phyloP scores from a whole-genome alignment of 2,329 filamentous ascomycete species.

The Sarocladium brachiariae region DNA sequence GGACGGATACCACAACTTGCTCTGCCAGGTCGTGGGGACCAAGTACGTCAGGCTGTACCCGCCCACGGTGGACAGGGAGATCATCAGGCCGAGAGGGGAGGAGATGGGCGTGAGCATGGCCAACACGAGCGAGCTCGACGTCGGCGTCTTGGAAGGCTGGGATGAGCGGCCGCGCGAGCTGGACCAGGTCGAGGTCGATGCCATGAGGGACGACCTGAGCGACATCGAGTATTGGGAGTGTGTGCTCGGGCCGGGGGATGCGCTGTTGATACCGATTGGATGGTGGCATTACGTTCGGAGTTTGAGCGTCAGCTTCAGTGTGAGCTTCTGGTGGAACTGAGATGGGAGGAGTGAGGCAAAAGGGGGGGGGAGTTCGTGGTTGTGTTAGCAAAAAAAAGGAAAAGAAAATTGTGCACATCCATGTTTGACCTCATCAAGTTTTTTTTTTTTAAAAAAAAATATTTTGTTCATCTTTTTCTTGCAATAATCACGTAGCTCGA shows the following conservation, averaged over 20 bases:
- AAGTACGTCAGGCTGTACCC: constrained; percentile 91
- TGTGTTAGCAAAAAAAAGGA: no score
- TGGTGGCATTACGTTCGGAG: constrained; percentile 99
- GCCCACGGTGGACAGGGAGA: constrained; percentile 47
- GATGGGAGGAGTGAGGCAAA: no score
- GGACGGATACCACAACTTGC: constrained; percentile 88
- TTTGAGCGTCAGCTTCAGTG: constrained; percentile 80
- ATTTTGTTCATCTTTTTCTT: neutral
- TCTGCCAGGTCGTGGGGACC: constrained; percentile 79
- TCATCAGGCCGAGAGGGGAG: constrained; percentile 53
- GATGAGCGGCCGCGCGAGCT: constrained; percentile 30
- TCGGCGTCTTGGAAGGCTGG: constrained; percentile 62
- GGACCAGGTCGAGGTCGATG: constrained; percentile 23
- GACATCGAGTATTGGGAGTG: constrained; percentile 65
- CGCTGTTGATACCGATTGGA: constrained; percentile 80
- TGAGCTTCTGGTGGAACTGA: constrained; percentile 92
- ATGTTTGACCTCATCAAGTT: neutral
- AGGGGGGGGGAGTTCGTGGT: no score
- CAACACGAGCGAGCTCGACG: constrained; percentile 77
- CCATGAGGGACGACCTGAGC: constrained; percentile 42
- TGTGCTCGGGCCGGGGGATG: constrained; percentile 74
- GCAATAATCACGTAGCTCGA: neutral
- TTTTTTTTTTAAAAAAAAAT: neutral
- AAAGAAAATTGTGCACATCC: no score
- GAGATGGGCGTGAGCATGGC: constrained; percentile 80